Evolutionary conservation across 2,329 filamentous ascomycete species (phyloP), one percentile per base, ranked within the genome.

Genomic region (Fusarium keratoplasticum): DNA sequence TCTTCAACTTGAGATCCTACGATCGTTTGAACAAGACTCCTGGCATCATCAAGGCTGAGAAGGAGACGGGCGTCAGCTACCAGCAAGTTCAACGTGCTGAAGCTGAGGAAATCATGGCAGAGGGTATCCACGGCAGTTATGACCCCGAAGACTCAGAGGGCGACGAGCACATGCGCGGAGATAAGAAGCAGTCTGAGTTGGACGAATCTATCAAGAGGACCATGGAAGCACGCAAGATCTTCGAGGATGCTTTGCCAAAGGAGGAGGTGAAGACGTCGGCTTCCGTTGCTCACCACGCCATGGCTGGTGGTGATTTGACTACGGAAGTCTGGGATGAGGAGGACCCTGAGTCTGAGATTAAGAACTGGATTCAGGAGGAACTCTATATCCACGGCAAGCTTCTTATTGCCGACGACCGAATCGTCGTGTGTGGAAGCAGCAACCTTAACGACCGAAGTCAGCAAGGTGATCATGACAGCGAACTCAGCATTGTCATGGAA

Each of bases 321-420:
- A 91, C 94, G 11, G 94, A 97, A 81, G 78, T 84, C 1, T 98
- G 95, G 94, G 92, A 95, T 18, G 93, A 94, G 18, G 86, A 87
- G 0, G 84, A 93, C 5, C 85, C 90, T 0, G 89, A 96, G 75
- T 89, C 90, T 1, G 96, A 98, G 82, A 93, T 95, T 66, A 89
- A 93, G 63, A 94, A 97, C 80, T 97, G 96, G 86, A 92, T 98
- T 68, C 96, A 98, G 80, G 96, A 99, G 81, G 96, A 99, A 82
- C 89, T 98, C 2, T 99, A 99, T 81, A 92, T 98, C 57, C 96
- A 99, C 82, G 93, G 91, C 31, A 99, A 98, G 84, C 88, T 98
- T 38, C 88, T 96, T 75, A 96, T 98, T 75, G 93, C 93, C 2
- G 95, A 98, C 80, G 96, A 98, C 81, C 91, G 91, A 63, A 89